A percentile compares a stretch with the other conserved stretches of the same genome.
Conservation (phyloP, 2,329 filamentous ascomycete species). For the Neopestalotiopsis sp. region DNA sequence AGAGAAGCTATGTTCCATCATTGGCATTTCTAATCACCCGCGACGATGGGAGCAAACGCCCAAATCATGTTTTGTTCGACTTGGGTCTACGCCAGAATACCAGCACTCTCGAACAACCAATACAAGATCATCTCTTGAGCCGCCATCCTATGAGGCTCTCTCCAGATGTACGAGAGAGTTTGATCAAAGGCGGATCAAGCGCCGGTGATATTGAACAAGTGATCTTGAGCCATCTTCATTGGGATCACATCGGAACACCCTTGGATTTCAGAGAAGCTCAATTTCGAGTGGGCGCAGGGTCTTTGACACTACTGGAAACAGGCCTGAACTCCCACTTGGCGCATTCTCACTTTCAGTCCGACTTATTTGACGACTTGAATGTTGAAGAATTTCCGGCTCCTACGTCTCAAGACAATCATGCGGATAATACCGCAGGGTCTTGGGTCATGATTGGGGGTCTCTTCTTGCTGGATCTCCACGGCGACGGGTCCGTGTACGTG, state of each 20-base stretch:
- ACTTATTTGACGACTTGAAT: conserved; percentile 40
- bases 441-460: background rate
- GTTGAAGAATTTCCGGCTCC: conserved; percentile 39
- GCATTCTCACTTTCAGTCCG: conserved; percentile 32
- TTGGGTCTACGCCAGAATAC: background rate
- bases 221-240: conserved; percentile 59
- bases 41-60: background rate
- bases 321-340: conserved; percentile 23
- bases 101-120: background rate
- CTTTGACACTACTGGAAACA: conserved; percentile 43
- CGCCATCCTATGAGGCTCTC: background rate
- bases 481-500: conserved; percentile 50
- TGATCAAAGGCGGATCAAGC: background rate
- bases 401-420: conserved; percentile 23
- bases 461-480: conserved; percentile 48
- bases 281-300: conserved; percentile 57
- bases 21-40: background rate
- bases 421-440: background rate
- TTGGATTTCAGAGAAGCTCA: conserved; percentile 51
- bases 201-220: conserved; percentile 33
- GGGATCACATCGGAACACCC: conserved; percentile 63
- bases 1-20: background rate
- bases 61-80: background rate
- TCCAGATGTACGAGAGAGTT: background rate
- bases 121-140: background rate